Base-by-base conservation (phyloP, 192 early-diverging fungal genomes). In the Coemansia sp. region DNA sequence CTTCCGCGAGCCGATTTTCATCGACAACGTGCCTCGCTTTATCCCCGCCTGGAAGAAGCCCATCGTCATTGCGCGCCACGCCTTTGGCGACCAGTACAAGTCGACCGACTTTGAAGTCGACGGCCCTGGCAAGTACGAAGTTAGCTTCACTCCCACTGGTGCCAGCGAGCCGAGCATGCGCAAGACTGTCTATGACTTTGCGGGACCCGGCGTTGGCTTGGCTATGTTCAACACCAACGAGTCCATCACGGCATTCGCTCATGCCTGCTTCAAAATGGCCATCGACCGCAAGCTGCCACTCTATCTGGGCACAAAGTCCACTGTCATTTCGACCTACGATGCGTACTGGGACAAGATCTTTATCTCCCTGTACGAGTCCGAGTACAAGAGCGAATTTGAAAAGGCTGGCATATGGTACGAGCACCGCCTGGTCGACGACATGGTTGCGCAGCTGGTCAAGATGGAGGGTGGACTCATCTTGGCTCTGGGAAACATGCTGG, bases 321-420 rank as follows among this genome's bases (percentile, higher is more conserved):
- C 97, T 29, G 96, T 99, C 66, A 83, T 99, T 67, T 97, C 96
- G 80, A 89, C 86, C 44, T 99, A 99, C 85, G 97, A 99, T 70
- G 97, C 95, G 38, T 89, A 94, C 75, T 99, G 96, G 91, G 96
- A 99, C 87, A 94, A 97, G 84, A 97, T 99, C 75, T 99, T 99
- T 80, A 80, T 90, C 44, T 87, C 88, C 65, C 89, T 97, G 63
- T 99, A 96, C 84, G 91, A 94, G 57, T 74, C 84, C 70, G 84
- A 92, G 71, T 98, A 95, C 88, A 88, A 89, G 81, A 72, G 84
- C 45, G 78, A 92, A 72, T 97, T 95, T 71, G 91, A 96, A 72
- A 85, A 76, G 29, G 76, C 76, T n/a, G 87, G 88, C 51, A 96
- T 99, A 80, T 99, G 94, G 94, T 99, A 99, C 75, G 95, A 97